phyloP scores from a whole-genome alignment of 345 rosid genomes.

The Turritis glabra region DNA sequence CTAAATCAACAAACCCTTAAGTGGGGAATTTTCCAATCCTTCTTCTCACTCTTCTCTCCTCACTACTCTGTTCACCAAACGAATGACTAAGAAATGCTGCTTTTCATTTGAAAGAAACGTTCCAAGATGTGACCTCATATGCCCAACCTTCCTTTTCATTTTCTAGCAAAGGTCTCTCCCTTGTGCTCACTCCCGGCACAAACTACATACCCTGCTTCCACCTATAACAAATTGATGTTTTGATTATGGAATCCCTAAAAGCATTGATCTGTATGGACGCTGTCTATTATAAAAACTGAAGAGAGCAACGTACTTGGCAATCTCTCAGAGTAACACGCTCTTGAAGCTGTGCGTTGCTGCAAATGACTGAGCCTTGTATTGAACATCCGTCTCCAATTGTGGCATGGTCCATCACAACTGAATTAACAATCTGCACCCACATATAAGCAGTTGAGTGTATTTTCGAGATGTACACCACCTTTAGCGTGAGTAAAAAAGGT shows the following conservation, averaged over 20 bases:
- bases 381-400: slow-evolving; percentile 93
- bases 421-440: slow-evolving; percentile 74
- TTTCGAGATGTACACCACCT: neutral
- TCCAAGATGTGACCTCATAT: slow-evolving; percentile 13
- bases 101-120: neutral
- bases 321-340: slow-evolving; percentile 82
- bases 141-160: slow-evolving; percentile 45
- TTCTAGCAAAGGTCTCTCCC: slow-evolving; percentile 84
- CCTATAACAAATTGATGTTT: slow-evolving; percentile 43
- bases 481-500: slow-evolving; percentile 2
- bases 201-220: slow-evolving; percentile 82
- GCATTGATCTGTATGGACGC: neutral
- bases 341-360: slow-evolving; percentile 91
- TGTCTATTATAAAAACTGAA: neutral
- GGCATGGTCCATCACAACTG: slow-evolving; percentile 86
- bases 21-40: neutral
- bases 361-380: slow-evolving; percentile 86
- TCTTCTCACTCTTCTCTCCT: slow-evolving; percentile 12
- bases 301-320: slow-evolving; percentile 66
- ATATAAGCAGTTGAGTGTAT: neutral
- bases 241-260: neutral
- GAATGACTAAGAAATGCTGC: slow-evolving; percentile 3
- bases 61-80: slow-evolving; percentile 8
- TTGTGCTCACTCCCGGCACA: slow-evolving; percentile 69
- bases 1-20: slow-evolving; percentile 24